Base-by-base conservation (phyloP, 2,329 filamentous ascomycete species). In the Botrytis porri region DNA sequence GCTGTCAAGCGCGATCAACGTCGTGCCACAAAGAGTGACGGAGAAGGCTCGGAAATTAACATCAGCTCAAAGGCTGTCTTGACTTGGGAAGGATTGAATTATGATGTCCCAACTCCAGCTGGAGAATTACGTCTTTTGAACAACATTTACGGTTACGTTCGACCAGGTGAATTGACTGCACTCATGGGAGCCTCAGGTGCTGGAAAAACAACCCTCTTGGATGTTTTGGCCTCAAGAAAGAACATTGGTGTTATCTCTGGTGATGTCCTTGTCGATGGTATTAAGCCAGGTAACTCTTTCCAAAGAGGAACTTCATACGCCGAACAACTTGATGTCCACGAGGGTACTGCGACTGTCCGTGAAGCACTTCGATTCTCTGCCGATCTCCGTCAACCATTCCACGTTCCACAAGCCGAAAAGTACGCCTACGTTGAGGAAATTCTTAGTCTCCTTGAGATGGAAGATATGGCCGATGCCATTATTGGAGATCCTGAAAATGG, bases 1-100 rank as follows among this genome's bases (percentile, higher is more conserved):
- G 78, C 83, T 16, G 84, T 85, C 71, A 92, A 91, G 82, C 86
- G 86, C 29, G 86, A 89, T 6, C 84, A 85, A 69, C 87, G 87
- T 57, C 85, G 87, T 83, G 77, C 84, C 83, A 45, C 71, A 8
- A 85, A 82, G 74, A 81, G 81, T 2, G 82, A 87, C 18, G 84
- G 85, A 25, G 80, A 84, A 14, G 43, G 57, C 4, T 77, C 77
- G 3, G 84, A 88, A n/a, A 82, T 90, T 48, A 87, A 82, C 57
- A 88, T 90, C 73, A 83, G 85, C 4, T 90, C 89, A 0, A 86
- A 87, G 77, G 88, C 90, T 51, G 85, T 94, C n/a, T 86, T 97
- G 74, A 97, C 94, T 0, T 97, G 94, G 92, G 92, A 95, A 80
- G 86, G 92, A 76, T 89, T 98, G 74, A 93, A 91, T 79, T 97